A percentile compares a stretch with the other conserved stretches of the same genome.
These are phyloP conservation scores for Stellera chamaejasme DNA, from an alignment of 345 rosid genomes.

Conservation along the genomic window DNA sequence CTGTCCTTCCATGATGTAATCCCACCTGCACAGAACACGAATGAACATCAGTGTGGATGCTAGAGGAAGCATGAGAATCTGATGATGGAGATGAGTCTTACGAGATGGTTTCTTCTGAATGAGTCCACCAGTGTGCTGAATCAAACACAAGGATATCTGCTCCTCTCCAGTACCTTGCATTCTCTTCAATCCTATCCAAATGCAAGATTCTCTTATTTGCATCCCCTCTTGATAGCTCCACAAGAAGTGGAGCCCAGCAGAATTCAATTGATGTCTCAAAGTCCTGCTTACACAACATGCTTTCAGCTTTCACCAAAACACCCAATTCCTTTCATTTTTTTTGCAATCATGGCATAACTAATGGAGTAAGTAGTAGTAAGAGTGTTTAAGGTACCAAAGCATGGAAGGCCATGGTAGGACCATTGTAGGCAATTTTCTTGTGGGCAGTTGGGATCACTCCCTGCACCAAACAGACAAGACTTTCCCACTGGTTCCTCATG, in stretches of 20 bases:
- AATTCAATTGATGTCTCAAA: constrained; percentile 75
- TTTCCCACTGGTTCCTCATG: constrained; percentile 98
- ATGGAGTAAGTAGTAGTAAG: too few species aligned
- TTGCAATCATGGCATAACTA: too few species aligned
- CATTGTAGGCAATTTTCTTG: constrained; percentile 62
- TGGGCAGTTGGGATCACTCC: constrained; percentile 68
- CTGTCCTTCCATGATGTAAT: constrained; percentile 55
- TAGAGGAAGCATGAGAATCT: background rate
- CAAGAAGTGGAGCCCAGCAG: constrained; percentile 91
- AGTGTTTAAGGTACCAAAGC: constrained; percentile 41
- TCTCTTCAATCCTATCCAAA: constrained; percentile 82
- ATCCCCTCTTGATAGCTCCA: constrained; percentile 56
- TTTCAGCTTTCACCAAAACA: background rate
- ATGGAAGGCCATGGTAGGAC: constrained; percentile 84
- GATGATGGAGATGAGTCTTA: constrained; percentile 20
- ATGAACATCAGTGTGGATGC: too few species aligned
- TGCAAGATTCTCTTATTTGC: constrained; percentile 59
- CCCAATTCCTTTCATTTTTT: background rate
- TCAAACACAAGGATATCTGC: constrained; percentile 85
- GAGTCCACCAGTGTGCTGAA: constrained; percentile 99
- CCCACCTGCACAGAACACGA: constrained; percentile 40
- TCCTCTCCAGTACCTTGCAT: constrained; percentile 86
- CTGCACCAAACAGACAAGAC: constrained; percentile 86
- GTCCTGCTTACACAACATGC: constrained; percentile 36
- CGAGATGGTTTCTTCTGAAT: constrained; percentile 64